Conservation (phyloP, 2,329 filamentous ascomycete species). For the Pseudonectria buxi region DNA sequence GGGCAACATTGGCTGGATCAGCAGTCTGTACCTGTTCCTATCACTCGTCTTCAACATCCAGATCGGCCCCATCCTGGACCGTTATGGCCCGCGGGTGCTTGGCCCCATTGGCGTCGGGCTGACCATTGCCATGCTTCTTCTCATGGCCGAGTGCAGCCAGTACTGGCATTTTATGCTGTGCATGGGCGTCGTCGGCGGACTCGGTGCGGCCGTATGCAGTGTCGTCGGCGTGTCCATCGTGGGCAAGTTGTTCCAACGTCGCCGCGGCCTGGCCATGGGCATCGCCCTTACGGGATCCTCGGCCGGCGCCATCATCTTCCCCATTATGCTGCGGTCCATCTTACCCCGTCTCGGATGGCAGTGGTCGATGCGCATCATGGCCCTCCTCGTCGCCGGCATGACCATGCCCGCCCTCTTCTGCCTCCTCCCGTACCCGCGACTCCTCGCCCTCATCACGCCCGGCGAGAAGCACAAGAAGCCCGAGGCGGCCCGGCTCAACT, state of each 20-base stretch:
- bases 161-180: constrained; percentile 45
- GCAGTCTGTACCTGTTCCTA: constrained; percentile 38
- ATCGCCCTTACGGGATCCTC: constrained; percentile 19
- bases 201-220: constrained; percentile 33
- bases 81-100: constrained; percentile 37
- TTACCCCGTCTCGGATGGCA: constrained; percentile 25
- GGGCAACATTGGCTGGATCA: constrained; percentile 43
- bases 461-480: constrained; percentile 3
- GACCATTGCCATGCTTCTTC: constrained; percentile 34
- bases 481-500: constrained; percentile 26
- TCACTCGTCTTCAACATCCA: constrained; percentile 39
- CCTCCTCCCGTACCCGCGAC: constrained; percentile 27
- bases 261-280: constrained; percentile 20
- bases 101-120: constrained; percentile 29
- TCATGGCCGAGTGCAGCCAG: constrained; percentile 37
- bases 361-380: constrained; percentile 29
- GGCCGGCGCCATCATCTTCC: constrained; percentile 26
- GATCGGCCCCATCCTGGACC: constrained; percentile 42
- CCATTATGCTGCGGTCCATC: constrained; percentile 25
- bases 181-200: constrained; percentile 35
- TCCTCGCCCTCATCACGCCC: constrained; percentile 6
- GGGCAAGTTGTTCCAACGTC: constrained; percentile 23
- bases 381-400: constrained; percentile 20
- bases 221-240: constrained; percentile 27
- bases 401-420: constrained; percentile 25